Evolutionary conservation across 2,329 filamentous ascomycete genomes (phyloP), one percentile per base, ranked within the genome.

Genomic region (Triangularia verruculosa): DNA sequence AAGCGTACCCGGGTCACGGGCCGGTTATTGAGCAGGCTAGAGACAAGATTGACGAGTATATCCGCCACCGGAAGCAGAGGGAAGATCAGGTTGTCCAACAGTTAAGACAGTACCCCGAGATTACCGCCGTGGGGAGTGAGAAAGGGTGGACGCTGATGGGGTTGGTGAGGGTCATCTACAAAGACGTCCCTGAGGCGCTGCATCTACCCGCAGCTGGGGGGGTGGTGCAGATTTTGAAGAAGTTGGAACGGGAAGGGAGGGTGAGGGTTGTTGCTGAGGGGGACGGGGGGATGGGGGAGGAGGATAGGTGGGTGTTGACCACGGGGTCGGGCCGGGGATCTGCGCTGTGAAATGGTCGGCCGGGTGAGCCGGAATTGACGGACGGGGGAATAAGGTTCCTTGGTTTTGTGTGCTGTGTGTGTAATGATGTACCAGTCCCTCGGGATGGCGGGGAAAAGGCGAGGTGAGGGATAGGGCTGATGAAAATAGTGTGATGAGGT

Each of bases 1-100:
- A 86, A 56, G 92, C 88, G 1, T 98, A 97, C 74, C 94, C 95
- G 0, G 94, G 91, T 3, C 95, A 99, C 72, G 95, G 95, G 0
- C 83, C 88, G 0, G 86, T 95, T 2, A 82, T 98, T 24, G 84
- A 88, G 39, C 84, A 95, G 66, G 91, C 91, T 0, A 84, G 82
- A 24, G 80, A 78, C 24, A 94, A 87, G 73, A 89, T 98, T 60
- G 70, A 78, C 20, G 92, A 97, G 75, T 98, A 99, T 73, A 91
- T 98, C 69, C 75, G 80, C 65, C 95, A 98, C 78, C 83, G 94
- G 30, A 84, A 86, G 71, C 84, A 90, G 77, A 84, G 95, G 22
- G 94, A 98, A 76, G 81, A 87, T 39, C 91, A 96, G 74, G 87
- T 96, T 4, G 68, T 95, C 17, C 82, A 84, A 61, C 86, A 89